Percentiles rank a stretch among this genome's conserved stretches.
Evolutionary conservation across 768 basidiomycete species (phyloP).

Genomic region (Cubamyces lactineus): DNA sequence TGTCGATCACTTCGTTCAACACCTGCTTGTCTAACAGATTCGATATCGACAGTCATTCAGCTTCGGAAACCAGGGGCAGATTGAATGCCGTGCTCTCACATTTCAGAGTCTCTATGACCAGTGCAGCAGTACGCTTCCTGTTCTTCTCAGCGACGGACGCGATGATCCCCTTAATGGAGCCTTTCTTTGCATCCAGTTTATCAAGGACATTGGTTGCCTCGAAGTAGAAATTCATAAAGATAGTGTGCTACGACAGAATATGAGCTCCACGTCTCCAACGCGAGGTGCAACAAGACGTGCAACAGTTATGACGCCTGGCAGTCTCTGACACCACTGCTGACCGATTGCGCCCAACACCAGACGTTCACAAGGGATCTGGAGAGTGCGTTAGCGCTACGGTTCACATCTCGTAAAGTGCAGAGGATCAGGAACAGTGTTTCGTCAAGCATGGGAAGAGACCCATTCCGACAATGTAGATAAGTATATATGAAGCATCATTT

Average conservation of each 20-base stretch:
- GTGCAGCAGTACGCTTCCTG: conserved; percentile 77
- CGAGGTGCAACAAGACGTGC: conserved; percentile 13
- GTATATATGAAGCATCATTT: conserved; percentile 56
- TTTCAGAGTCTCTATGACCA: conserved; percentile 95
- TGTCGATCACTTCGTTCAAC: conserved; percentile 69
- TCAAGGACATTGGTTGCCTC: conserved; percentile 84
- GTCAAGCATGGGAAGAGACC: conserved; percentile 50
- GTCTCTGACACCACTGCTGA: background rate
- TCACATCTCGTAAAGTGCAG: conserved; percentile 9
- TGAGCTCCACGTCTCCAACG: conserved; percentile 31
- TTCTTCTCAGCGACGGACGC: conserved; percentile 72
- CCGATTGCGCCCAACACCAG: no score
- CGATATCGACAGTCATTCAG: background rate
- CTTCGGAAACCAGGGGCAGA: background rate
- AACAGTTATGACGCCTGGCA: conserved; percentile 1
- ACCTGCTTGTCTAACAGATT: conserved; percentile 67
- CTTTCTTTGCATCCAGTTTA: conserved; percentile 83
- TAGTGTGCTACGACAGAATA: conserved; percentile 32
- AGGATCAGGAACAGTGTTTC: conserved; percentile 39
- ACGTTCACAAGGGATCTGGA: background rate
- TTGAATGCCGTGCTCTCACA: conserved; percentile 55
- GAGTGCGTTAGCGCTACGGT: background rate
- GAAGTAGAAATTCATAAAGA: conserved; percentile 92
- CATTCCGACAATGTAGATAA: conserved; percentile 96
- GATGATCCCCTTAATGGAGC: conserved; percentile 88